phyloP scores from a whole-genome alignment of 2,329 filamentous ascomycete species.

The Fusarium sp. region DNA sequence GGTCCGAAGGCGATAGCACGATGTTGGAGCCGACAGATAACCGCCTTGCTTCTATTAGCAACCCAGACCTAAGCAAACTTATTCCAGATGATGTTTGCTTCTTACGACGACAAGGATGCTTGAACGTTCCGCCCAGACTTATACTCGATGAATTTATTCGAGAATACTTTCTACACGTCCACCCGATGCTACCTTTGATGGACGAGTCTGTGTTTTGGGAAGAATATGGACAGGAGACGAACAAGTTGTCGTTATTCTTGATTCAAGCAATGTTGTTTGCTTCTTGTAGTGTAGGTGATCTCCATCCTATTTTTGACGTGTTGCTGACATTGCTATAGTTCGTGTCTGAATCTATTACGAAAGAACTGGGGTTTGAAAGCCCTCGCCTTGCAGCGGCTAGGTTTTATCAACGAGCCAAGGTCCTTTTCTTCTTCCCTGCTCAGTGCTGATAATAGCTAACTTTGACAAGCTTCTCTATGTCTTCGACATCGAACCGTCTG shows the following conservation, averaged over 20 bases:
- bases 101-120: background rate
- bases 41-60: background rate
- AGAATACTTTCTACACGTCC: background rate
- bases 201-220: background rate
- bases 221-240: background rate
- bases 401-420: background rate
- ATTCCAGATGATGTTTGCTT: background rate
- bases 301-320: background rate
- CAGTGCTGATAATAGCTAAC: background rate
- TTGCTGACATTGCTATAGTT: background rate
- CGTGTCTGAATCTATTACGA: background rate
- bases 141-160: background rate
- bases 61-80: background rate
- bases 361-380: background rate
- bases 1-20: background rate
- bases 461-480: background rate
- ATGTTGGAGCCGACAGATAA: background rate
- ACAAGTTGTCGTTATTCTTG: background rate
- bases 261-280: background rate
- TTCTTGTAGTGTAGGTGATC: background rate
- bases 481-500: background rate
- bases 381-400: background rate
- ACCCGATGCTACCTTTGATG: background rate
- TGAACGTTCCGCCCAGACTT: background rate
- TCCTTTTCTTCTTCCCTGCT: rapidly evolving